A percentile compares a stretch with the other conserved stretches of the same genome.
Evolutionary conservation across 2,329 filamentous ascomycete species (phyloP).

Genomic region (Fusarium sp.): DNA sequence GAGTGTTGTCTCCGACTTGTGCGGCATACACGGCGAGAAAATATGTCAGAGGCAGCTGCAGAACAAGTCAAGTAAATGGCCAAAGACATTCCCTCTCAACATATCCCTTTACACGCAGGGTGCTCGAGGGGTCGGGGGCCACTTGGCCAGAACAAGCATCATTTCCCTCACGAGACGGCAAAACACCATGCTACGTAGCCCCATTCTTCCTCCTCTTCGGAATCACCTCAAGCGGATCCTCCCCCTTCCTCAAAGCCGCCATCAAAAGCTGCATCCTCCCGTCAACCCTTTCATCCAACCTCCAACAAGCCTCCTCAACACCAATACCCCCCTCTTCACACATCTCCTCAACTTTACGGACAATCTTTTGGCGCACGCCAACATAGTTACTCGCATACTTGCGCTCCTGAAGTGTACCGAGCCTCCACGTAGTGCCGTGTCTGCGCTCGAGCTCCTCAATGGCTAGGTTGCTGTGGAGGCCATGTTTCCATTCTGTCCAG

Average conservation of each 20-base stretch:
- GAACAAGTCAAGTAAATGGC: not conserved
- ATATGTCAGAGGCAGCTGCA: not conserved
- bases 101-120: not conserved
- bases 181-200: not conserved
- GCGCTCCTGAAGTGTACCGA: constrained; percentile 23
- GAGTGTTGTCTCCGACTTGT: not conserved
- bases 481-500: constrained; percentile 42
- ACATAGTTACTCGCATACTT: constrained; percentile 47
- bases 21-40: not conserved
- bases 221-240: constrained; percentile 41
- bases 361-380: constrained; percentile 37
- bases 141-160: not conserved
- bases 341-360: constrained; percentile 34
- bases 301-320: constrained; percentile 17
- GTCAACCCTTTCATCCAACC: constrained; percentile 37
- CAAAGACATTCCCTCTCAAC: not conserved
- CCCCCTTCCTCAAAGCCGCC: constrained; percentile 25
- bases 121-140: not conserved
- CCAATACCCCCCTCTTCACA: not conserved
- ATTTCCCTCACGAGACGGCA: not conserved
- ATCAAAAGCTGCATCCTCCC: constrained; percentile 41
- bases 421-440: constrained; percentile 39
- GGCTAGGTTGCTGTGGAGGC: constrained; percentile 32
- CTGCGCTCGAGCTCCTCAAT: constrained; percentile 37
- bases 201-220: not conserved